Evolutionary conservation across 2,329 filamentous ascomycete genomes (phyloP), one percentile per base, ranked within the genome.

Genomic region (Beauveria asiatica): DNA sequence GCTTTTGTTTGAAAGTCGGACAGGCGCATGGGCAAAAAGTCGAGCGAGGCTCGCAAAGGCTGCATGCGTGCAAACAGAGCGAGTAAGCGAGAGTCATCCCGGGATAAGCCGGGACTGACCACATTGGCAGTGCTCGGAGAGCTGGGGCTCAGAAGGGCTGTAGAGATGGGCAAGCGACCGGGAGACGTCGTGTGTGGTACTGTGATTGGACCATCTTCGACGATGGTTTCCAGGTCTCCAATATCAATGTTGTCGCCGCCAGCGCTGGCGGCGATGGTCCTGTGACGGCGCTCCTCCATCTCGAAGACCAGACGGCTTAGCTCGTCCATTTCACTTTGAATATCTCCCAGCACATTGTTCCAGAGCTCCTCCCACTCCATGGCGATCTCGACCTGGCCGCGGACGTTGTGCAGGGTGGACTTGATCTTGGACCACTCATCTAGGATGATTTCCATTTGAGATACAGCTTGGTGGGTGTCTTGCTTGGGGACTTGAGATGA

Each of bases 311-410:
- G 77, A 44, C 89, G 82, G 68, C 83, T 85, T 17, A 96, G 79
- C 49, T 88, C 86, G 64, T 94, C 89, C 74, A 85, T 87, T 74
- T 99, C 94, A 63, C 87, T 85, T 57, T 92, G 90, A 63, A 97
- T 96, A 70, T 97, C 93, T 49, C 92, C 93, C 3, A 99, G 79
- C 3, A 97, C 93, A 64, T 83, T 90, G 67, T 91, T 91, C 93
- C 94, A 97, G 41, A 99, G 80, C 74, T 97, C 92, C 72, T 97
- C 92, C 93, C 93, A 99, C 70, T 99, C 94, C 92, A 97, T 96
- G 51, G 94, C 94, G 61, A 96, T 86, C 73, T 97, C 94, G 19
- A 99, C 93, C 70, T 97, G 93, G 52, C 83, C 83, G 71, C 96
- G 96, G 60, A 96, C 88, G 27, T 76, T 86, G 64, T 88, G 88